These are phyloP conservation scores for Remersonia thermophila DNA, from an alignment of 2,329 filamentous ascomycete genomes.

Conservation along the genomic window DNA sequence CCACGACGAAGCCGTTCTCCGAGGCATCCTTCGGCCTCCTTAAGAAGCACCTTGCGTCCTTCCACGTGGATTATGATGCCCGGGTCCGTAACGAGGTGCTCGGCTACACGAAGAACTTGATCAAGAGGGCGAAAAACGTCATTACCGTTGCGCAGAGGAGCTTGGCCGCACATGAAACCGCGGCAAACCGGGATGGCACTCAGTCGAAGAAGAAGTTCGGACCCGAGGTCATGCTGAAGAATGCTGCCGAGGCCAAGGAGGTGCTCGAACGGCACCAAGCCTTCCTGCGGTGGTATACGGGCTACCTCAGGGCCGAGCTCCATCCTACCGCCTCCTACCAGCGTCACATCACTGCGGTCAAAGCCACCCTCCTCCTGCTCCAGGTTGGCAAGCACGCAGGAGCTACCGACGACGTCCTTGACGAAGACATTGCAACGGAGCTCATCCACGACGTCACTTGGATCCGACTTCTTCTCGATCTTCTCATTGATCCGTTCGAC, in stretches of 20 bases:
- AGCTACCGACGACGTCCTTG: slow-evolving; percentile 17
- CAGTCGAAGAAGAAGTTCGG: slow-evolving; percentile 15
- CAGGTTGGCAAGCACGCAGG: slow-evolving; percentile 48
- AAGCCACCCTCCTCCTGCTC: slow-evolving; percentile 54
- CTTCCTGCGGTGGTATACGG: slow-evolving; percentile 65
- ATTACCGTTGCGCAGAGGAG: slow-evolving; percentile 42
- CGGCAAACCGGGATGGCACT: slow-evolving; percentile 18
- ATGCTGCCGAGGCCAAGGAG: slow-evolving; percentile 15
- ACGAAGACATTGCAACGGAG: slow-evolving; percentile 15
- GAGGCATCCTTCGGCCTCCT: slow-evolving; percentile 49
- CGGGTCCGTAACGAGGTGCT: slow-evolving; percentile 75
- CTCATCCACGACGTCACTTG: slow-evolving; percentile 34
- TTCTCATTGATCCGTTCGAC: slow-evolving; percentile 82
- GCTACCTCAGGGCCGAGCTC: slow-evolving; percentile 62
- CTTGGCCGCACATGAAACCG: slow-evolving; percentile 21
- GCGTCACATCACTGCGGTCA: slow-evolving; percentile 70
- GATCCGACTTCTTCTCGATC: slow-evolving; percentile 57
- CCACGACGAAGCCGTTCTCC: slow-evolving; percentile 62
- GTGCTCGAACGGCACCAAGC: slow-evolving; percentile 39
- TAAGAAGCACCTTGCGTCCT: slow-evolving; percentile 50
- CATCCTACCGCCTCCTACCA: slow-evolving; percentile 79
- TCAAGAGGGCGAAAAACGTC: slow-evolving; percentile 60
- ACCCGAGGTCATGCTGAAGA: slow-evolving; percentile 10
- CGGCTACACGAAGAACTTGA: slow-evolving; percentile 60
- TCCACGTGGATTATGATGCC: slow-evolving; percentile 75